These are phyloP conservation scores for Leccinum boreale DNA, from an alignment of 768 basidiomycete species.

Conservation along the genomic window DNA sequence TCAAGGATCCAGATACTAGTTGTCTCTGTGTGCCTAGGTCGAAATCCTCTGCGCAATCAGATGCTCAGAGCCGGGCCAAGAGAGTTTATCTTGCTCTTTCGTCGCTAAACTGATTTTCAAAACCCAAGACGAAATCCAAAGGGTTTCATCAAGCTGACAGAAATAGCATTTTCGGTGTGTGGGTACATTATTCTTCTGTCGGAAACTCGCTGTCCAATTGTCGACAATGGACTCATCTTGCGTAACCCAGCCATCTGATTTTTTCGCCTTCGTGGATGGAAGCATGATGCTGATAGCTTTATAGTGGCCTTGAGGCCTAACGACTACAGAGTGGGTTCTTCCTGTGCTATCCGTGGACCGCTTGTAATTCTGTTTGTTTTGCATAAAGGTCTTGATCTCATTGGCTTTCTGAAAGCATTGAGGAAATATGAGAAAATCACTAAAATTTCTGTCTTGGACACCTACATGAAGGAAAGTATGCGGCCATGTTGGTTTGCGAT, in stretches of 20 bases:
- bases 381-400: constrained; percentile 76
- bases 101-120: constrained; percentile 1
- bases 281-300: constrained; percentile 9
- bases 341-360: not conserved
- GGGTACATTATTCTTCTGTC: not conserved
- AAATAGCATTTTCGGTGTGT: constrained; percentile 62
- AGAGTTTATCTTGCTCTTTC: constrained; percentile 7
- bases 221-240: not conserved
- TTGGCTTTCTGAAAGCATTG: constrained; percentile 83
- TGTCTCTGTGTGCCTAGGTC: not conserved
- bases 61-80: constrained; percentile 11
- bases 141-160: not conserved
- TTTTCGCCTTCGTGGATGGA: not conserved
- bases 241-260: not conserved
- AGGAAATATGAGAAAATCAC: constrained; percentile 86
- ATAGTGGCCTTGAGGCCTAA: constrained; percentile 76
- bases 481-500: not conserved
- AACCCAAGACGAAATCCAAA: not conserved
- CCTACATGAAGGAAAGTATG: constrained; percentile 78
- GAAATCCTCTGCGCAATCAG: constrained; percentile 11
- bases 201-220: not conserved
- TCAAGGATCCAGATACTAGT: constrained; percentile 11
- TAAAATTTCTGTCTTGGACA: constrained; percentile 64
- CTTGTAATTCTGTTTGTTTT: not conserved
- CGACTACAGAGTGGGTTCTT: constrained; percentile 68